phyloP scores from a whole-genome alignment of 2,329 filamentous ascomycete species.

The Claviceps cyperi region DNA sequence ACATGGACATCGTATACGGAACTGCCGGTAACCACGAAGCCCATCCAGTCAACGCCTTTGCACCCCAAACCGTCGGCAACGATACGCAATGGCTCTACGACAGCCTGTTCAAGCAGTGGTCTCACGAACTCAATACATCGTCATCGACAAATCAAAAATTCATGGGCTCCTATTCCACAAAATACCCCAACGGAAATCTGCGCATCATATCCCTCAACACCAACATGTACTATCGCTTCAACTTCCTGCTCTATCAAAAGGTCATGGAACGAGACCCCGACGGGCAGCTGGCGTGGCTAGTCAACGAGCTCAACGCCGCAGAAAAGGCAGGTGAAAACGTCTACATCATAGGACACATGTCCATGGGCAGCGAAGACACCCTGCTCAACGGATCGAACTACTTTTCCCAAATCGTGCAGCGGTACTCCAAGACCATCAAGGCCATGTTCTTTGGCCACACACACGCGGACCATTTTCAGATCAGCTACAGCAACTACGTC shows the following conservation, averaged over 20 bases:
- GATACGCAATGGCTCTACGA: conserved; percentile 39
- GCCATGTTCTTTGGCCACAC: conserved; percentile 43
- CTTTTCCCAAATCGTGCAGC: conserved; percentile 35
- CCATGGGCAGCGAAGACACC: conserved; percentile 31
- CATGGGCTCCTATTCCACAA: conserved; percentile 35
- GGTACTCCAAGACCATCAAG: conserved; percentile 38
- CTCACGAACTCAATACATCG: conserved; percentile 27
- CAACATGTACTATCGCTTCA: conserved; percentile 43
- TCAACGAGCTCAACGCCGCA: conserved; percentile 35
- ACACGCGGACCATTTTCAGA: conserved; percentile 39
- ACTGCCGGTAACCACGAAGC: conserved; percentile 44
- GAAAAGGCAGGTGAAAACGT: conserved; percentile 36
- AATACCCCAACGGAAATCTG: conserved; percentile 30
- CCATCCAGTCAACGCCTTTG: conserved; percentile 36
- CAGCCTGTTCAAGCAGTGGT: conserved; percentile 31
- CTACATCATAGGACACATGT: conserved; percentile 43
- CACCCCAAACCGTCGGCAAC: conserved; percentile 23
- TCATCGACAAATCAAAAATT: conserved; percentile 18
- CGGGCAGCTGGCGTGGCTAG: conserved; percentile 37
- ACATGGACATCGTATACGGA: conserved; percentile 32
- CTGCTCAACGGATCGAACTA: conserved; percentile 37
- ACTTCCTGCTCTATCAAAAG: conserved; percentile 40
- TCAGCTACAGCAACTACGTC: conserved; percentile 36
- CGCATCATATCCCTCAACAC: conserved; percentile 46
- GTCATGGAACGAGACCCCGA: conserved; percentile 33